A percentile compares a stretch with the other conserved stretches of the same genome.
phyloP scores from a whole-genome alignment of 1,284 basidiomycete genomes.

The Pisolithus thermaeus region DNA sequence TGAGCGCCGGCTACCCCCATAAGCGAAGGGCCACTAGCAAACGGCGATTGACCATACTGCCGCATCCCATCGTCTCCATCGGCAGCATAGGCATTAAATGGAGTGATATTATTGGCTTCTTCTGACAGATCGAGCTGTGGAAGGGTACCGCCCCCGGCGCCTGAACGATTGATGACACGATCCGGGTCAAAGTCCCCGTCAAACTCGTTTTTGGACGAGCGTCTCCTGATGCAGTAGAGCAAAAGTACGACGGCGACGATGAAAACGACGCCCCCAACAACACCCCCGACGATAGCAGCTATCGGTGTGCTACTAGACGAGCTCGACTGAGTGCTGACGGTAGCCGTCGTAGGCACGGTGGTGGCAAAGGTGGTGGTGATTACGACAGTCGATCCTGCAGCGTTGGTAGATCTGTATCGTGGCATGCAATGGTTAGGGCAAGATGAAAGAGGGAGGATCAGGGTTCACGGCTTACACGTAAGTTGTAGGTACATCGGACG shows the following conservation, averaged over 20 bases:
- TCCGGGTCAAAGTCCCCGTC: conserved; percentile 51
- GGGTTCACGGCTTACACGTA: conserved; percentile 8
- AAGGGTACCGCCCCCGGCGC: conserved; percentile 23
- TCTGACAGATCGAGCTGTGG: conserved; percentile 35
- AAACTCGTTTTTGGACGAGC: conserved; percentile 32
- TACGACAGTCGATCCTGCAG: conserved; percentile 15
- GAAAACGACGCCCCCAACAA: conserved; percentile 22
- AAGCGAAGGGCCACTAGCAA: neutral
- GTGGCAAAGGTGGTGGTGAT: conserved; percentile 13
- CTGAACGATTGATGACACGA: conserved; percentile 28
- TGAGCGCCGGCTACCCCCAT: neutral
- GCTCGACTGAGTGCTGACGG: conserved; percentile 4
- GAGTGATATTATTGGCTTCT: conserved; percentile 26
- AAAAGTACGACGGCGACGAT: conserved; percentile 11
- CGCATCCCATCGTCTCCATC: conserved; percentile 16
- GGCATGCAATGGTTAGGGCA: neutral
- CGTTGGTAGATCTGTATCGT: conserved; percentile 17
- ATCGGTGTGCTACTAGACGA: conserved; percentile 7
- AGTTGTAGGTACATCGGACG: conserved; percentile 10
- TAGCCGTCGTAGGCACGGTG: conserved; percentile 11
- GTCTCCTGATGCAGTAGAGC: conserved; percentile 20
- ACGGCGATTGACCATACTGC: conserved; percentile 15
- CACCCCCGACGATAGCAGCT: conserved; percentile 22
- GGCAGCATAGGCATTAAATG: conserved; percentile 15
- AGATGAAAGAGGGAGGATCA: neutral